Evolutionary conservation across 139 green algal genomes (phyloP).

Genomic region (Tetradesmus lagerheimii): DNA sequence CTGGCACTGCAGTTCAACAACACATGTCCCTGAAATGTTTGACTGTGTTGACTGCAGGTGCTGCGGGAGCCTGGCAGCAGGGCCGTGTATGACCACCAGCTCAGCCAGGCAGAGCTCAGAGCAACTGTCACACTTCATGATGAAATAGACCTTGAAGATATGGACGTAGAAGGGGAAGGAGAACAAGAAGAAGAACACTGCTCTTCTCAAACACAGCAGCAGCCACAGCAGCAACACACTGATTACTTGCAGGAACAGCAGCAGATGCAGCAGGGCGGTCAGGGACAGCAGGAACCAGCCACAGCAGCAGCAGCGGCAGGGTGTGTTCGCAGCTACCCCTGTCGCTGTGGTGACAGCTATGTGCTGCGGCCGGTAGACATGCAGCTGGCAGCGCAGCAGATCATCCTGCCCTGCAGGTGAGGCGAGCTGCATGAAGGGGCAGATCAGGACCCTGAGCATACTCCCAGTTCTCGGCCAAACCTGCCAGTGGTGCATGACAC

Average conservation of each 20-base stretch:
- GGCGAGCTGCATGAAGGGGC: not conserved
- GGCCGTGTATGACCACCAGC: constrained; percentile 41
- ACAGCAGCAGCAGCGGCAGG: not conserved
- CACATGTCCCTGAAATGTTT: not conserved
- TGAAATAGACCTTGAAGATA: constrained; percentile 30
- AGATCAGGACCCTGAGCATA: too few relatives aligned
- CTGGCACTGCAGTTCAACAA: not conserved
- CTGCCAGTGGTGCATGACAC: too few relatives aligned
- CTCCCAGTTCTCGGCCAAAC: too few relatives aligned
- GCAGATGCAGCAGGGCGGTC: not conserved
- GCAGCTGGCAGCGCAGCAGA: not conserved
- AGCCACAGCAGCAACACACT: not conserved
- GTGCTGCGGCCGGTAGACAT: not conserved
- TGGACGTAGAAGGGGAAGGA: constrained; percentile 24
- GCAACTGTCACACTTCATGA: constrained; percentile 19
- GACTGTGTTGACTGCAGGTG: not conserved
- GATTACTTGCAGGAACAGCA: not conserved
- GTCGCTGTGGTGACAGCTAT: constrained; percentile 42
- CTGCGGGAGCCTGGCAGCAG: constrained; percentile 1
- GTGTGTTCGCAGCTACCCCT: constrained; percentile 25
- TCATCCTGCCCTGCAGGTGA: constrained; percentile 32
- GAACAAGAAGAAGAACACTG: not conserved
- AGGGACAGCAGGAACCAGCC: not conserved
- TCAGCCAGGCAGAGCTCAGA: constrained; percentile 20
- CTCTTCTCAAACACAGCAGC: not conserved